phyloP scores from a whole-genome alignment of 2,329 filamentous ascomycete genomes.

The Neofusicoccum parvum region DNA sequence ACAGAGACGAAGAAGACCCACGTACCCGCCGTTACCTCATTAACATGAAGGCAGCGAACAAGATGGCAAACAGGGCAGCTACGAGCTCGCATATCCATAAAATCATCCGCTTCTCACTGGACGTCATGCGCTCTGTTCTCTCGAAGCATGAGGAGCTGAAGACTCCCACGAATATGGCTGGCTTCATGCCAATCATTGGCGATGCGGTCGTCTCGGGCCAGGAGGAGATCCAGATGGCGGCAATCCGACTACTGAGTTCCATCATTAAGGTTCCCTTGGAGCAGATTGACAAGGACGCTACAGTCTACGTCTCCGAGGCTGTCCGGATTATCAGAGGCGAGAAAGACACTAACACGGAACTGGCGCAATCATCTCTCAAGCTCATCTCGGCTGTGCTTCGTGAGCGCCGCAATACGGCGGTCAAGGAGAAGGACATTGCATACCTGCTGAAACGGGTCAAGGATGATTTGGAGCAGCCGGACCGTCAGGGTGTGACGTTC shows the following conservation, averaged over 20 bases:
- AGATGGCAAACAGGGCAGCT: constrained; percentile 68
- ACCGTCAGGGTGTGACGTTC: constrained; percentile 90
- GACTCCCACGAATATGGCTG: constrained; percentile 75
- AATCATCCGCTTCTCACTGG: constrained; percentile 82
- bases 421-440: constrained; percentile 80
- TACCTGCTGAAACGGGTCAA: constrained; percentile 80
- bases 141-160: constrained; percentile 82
- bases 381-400: constrained; percentile 82
- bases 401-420: constrained; percentile 73
- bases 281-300: constrained; percentile 68
- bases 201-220: constrained; percentile 82
- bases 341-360: constrained; percentile 76
- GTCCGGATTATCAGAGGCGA: constrained; percentile 78
- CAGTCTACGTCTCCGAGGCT: constrained; percentile 83
- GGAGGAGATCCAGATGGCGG: constrained; percentile 89
- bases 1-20: constrained; percentile 34
- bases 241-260: constrained; percentile 80
- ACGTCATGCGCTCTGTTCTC: constrained; percentile 81
- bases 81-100: constrained; percentile 85
- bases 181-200: constrained; percentile 86
- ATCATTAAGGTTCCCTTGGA: constrained; percentile 82
- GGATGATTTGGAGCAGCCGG: constrained; percentile 87
- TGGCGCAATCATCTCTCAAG: constrained; percentile 86
- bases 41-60: constrained; percentile 74
- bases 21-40: constrained; percentile 73